Percentiles rank a stretch among this genome's conserved stretches.
phyloP scores from a whole-genome alignment of 2,329 filamentous ascomycete species.

The Paraconiothyrium sp. region DNA sequence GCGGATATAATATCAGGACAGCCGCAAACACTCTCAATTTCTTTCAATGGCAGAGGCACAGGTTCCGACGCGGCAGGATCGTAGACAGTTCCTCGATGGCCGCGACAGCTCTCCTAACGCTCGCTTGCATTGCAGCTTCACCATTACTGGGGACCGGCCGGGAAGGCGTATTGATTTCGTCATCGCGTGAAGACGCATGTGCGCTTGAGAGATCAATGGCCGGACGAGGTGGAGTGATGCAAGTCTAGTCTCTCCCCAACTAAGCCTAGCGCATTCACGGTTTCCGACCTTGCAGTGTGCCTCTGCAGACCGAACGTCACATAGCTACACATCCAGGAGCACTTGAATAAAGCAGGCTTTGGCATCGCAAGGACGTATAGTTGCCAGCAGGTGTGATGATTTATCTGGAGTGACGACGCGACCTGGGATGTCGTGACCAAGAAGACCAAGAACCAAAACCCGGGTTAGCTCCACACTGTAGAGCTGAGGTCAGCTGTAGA shows the following conservation, averaged over 20 bases:
- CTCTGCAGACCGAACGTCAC: background rate
- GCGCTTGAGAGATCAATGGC: constrained; percentile 1
- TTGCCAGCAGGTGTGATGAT: too few species aligned
- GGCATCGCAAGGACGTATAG: too few species aligned
- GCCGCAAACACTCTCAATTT: too few species aligned
- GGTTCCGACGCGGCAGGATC: background rate
- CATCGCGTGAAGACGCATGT: constrained; percentile 1
- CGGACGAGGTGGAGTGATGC: background rate
- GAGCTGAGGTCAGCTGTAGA: background rate
- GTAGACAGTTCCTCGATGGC: background rate
- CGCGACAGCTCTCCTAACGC: background rate
- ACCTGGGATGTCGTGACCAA: too few species aligned
- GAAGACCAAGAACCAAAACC: too few species aligned
- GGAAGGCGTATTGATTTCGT: background rate
- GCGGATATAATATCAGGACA: background rate
- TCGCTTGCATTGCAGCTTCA: constrained; percentile 3
- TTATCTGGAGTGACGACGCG: too few species aligned
- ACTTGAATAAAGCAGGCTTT: too few species aligned
- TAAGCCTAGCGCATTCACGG: background rate
- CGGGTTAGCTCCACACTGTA: too few species aligned
- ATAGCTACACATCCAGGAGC: too few species aligned
- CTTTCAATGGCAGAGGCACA: background rate
- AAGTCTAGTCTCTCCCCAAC: constrained; percentile 4
- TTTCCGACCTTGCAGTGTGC: background rate
- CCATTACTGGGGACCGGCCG: background rate